phyloP scores from a whole-genome alignment of 2,329 filamentous ascomycete genomes.

The Colletotrichum euphorbiae region DNA sequence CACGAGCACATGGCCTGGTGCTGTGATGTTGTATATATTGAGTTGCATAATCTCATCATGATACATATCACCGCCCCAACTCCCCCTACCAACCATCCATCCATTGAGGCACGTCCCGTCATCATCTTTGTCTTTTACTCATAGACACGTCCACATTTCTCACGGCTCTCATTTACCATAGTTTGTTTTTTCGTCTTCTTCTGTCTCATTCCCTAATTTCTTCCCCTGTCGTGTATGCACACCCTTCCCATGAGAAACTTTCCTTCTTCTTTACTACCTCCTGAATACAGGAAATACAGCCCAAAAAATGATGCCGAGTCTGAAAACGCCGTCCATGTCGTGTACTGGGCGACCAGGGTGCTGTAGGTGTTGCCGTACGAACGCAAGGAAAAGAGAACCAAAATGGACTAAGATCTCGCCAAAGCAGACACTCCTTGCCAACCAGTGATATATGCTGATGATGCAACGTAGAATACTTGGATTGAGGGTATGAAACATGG shows the following conservation, averaged over 20 bases:
- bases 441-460: constrained; percentile 29
- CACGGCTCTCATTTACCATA: too few species aligned
- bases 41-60: too few species aligned
- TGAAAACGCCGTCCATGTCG: constrained; percentile 14
- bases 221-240: neutral
- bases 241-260: neutral
- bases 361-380: constrained; percentile 5
- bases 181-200: neutral
- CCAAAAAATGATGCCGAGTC: constrained; percentile 5
- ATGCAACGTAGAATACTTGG: constrained; percentile 39
- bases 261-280: neutral
- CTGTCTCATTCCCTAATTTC: neutral
- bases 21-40: too few species aligned
- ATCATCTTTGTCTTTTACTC: neutral
- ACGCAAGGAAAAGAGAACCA: neutral
- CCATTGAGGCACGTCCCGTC: too few species aligned
- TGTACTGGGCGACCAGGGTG: constrained; percentile 23
- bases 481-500: constrained; percentile 39
- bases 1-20: too few species aligned
- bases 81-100: too few species aligned
- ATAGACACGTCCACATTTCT: too few species aligned
- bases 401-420: neutral
- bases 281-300: neutral
- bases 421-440: constrained; percentile 24
- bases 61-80: too few species aligned